These are phyloP conservation scores for Claviceps humidiphila DNA, from an alignment of 2,329 filamentous ascomycete species.

Conservation along the genomic window DNA sequence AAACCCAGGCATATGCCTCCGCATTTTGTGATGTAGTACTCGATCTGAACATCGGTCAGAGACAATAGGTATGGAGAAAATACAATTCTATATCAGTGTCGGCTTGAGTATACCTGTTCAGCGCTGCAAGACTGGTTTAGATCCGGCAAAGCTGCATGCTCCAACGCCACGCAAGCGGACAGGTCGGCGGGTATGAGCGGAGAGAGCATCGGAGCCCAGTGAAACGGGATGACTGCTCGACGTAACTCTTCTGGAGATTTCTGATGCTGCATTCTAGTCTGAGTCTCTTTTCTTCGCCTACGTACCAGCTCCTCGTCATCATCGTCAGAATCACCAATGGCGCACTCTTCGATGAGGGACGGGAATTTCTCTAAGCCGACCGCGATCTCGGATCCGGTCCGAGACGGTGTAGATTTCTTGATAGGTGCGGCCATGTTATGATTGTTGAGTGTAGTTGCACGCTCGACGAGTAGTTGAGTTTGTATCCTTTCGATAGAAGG, in stretches of 20 bases:
- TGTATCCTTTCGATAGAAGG: neutral
- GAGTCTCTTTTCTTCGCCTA: constrained; percentile 1
- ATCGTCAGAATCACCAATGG: constrained; percentile 7
- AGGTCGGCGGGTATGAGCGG: constrained; percentile 55
- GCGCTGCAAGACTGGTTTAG: constrained; percentile 33
- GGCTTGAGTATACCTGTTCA: constrained; percentile 33
- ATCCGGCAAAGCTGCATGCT: constrained; percentile 35
- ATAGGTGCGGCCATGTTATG: neutral
- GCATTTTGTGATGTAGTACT: constrained; percentile 13
- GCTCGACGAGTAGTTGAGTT: neutral
- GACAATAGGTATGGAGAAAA: neutral
- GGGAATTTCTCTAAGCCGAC: neutral
- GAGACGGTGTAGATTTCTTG: neutral
- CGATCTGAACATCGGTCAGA: constrained; percentile 12
- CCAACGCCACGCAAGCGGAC: constrained; percentile 32
- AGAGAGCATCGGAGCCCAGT: constrained; percentile 50
- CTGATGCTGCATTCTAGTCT: constrained; percentile 3
- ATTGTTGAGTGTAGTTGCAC: neutral
- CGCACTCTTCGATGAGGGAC: constrained; percentile 2
- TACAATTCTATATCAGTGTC: neutral
- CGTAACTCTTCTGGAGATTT: constrained; percentile 7
- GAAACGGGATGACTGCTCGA: constrained; percentile 35
- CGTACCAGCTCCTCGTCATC: constrained; percentile 6
- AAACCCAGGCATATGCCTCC: constrained; percentile 63
- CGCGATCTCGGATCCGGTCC: neutral